These are phyloP conservation scores for Castanopsis chinensis DNA, from an alignment of 306 rosid genomes.

Conservation along the genomic window DNA sequence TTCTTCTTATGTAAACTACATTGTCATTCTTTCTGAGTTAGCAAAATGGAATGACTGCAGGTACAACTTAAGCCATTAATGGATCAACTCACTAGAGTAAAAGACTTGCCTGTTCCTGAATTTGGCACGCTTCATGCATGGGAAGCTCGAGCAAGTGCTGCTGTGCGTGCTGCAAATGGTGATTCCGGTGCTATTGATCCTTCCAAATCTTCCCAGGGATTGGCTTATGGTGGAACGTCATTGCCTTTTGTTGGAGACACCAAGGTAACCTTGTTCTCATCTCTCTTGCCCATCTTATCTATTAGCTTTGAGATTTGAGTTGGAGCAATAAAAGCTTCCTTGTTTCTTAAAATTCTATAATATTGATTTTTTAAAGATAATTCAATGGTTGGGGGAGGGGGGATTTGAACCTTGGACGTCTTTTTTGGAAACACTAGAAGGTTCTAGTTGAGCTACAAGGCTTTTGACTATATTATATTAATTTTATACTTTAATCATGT, in stretches of 20 bases:
- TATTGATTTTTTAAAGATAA: too few species aligned
- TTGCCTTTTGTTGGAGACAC: conserved; percentile 95
- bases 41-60: conserved; percentile 41
- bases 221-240: conserved; percentile 79
- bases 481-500: neutral
- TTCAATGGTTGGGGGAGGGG: too few species aligned
- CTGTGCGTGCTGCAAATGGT: conserved; percentile 76
- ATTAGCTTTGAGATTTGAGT: neutral
- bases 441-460: too few species aligned
- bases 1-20: neutral
- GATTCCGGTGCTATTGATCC: conserved; percentile 61
- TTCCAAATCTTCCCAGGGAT: conserved; percentile 61
- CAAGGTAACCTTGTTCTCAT: conserved; percentile 53
- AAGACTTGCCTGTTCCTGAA: conserved; percentile 92
- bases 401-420: too few species aligned
- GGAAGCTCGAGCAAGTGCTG: conserved; percentile 91
- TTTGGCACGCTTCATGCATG: conserved; percentile 93
- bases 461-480: neutral
- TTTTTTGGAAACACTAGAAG: too few species aligned
- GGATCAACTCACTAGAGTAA: conserved; percentile 80
- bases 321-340: conserved; percentile 10
- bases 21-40: conserved; percentile 1
- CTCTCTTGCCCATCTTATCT: neutral
- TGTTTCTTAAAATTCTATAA: neutral
- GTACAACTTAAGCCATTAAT: conserved; percentile 86